These are phyloP conservation scores for Tetracentron sinense DNA, from an alignment of 164 flowering plant species.

Conservation along the genomic window DNA sequence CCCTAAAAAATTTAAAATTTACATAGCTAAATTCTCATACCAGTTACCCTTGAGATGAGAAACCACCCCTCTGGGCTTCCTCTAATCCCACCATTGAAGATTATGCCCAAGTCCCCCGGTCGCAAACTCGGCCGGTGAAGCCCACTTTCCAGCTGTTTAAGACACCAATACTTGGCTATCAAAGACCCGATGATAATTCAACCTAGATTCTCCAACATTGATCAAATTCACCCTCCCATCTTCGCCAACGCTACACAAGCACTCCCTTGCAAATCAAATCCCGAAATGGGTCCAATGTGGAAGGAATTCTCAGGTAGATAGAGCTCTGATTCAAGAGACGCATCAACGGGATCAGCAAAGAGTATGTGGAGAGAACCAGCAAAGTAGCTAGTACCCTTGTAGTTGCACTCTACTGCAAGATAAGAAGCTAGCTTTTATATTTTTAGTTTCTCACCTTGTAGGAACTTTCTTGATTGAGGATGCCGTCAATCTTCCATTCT, in stretches of 20 bases:
- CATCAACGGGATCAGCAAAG: no score
- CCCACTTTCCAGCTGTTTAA: conserved; percentile 74
- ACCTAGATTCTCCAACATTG: conserved; percentile 31
- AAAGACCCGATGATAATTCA: conserved; percentile 37
- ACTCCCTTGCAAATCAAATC: conserved; percentile 49
- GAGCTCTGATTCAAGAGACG: conserved; percentile 28
- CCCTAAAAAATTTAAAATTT: no score
- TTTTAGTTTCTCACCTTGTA: no score
- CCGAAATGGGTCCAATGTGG: conserved; percentile 51
- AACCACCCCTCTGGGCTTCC: conserved; percentile 70
- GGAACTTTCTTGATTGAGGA: no score
- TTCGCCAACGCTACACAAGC: conserved; percentile 58
- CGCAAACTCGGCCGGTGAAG: conserved; percentile 81
- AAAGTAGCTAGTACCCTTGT: no score
- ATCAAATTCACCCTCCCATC: no score
- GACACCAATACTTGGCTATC: conserved; percentile 69
- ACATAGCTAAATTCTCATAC: conserved; percentile 50
- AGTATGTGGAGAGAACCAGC: no score
- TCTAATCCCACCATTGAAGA: no score
- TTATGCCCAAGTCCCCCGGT: no score
- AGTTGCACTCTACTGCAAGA: no score
- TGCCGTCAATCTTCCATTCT: no score
- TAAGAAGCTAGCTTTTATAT: no score
- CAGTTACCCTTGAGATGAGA: conserved; percentile 65
- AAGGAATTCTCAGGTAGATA: conserved; percentile 36